Evolutionary conservation across 257 asterid species (phyloP), one percentile per base, ranked within the genome.

Genomic region (Lithospermum erythrorhizon): DNA sequence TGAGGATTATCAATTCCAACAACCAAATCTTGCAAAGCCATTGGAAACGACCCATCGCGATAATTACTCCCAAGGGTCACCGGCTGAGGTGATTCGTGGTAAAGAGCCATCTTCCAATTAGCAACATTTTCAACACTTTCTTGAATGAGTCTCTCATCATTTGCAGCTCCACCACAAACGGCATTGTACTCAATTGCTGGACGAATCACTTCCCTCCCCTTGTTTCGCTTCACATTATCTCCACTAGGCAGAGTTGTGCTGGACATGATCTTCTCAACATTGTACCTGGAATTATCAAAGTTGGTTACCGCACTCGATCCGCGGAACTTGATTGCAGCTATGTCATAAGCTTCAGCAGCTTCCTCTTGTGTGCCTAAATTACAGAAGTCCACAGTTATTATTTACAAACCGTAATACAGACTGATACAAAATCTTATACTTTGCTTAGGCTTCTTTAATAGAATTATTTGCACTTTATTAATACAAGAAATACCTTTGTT

Each of bases 291-390:
- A 9, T 65, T 73, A 47, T 76, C 82, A 66, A 79, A 79, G 69
- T 79, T 79, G 0, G 84, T 79, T 2, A 79, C 84, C 2, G 84
- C 84, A 53, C 59, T 76, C 8, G 71, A 65, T 0, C 84, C 84
- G 0, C 84, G 76, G 61, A 79, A 79, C 59, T 76, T 79, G 65
- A 79, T 79, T 15, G 84, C 84, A 41, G 84, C 84, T 55, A 79
- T 70, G 29, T 79, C 84, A 37, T 79, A 79, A 4, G 84, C 84
- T 65, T 79, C 84, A 2, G 82, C 84, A 9, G 84, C 84, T 73
- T 79, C 84, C 61, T 79, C 84, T 47, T 79, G 82, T 3, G 82
- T 79, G 66, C 77, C 84, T 79, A 6, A 30, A 30, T 57, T 24
- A 13, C 37, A 51, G 16, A n/a, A n/a, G 2, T 37, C 20, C 21